Conservation (phyloP, 2,329 filamentous ascomycete genomes). For the Cordyceps farinosa region DNA sequence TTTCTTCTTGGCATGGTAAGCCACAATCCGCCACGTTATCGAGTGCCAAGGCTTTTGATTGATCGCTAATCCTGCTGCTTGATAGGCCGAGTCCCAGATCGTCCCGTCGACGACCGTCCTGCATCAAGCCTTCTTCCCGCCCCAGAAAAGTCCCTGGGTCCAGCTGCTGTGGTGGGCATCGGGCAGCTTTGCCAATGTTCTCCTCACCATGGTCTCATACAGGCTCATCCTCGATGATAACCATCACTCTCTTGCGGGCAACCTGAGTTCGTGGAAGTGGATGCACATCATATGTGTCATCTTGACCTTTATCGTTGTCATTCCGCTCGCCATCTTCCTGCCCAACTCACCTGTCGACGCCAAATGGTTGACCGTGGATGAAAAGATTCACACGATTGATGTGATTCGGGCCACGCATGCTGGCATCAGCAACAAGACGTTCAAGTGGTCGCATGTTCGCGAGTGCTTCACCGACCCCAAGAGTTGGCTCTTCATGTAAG, state of each 20-base stretch:
- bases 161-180: constrained; percentile 30
- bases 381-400: constrained; percentile 24
- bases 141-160: constrained; percentile 28
- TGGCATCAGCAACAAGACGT: constrained; percentile 24
- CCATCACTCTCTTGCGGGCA: constrained; percentile 19
- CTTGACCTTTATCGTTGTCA: constrained; percentile 51
- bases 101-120: constrained; percentile 28
- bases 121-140: constrained; percentile 29
- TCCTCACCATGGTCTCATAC: constrained; percentile 29
- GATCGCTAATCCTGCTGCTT: not conserved
- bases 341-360: constrained; percentile 24
- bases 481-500: constrained; percentile 24
- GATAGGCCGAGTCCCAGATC: constrained; percentile 28
- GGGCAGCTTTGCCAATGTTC: constrained; percentile 27
- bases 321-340: constrained; percentile 22
- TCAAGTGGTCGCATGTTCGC: constrained; percentile 25
- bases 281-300: constrained; percentile 53
- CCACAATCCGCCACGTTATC: not conserved
- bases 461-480: constrained; percentile 24
- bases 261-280: constrained; percentile 37
- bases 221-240: constrained; percentile 26
- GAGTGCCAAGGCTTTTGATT: not conserved
- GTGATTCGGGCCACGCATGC: constrained; percentile 23
- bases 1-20: constrained; percentile 26
- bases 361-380: constrained; percentile 22